Conservation (phyloP, 345 rosid species). For the Heritiera littoralis region DNA sequence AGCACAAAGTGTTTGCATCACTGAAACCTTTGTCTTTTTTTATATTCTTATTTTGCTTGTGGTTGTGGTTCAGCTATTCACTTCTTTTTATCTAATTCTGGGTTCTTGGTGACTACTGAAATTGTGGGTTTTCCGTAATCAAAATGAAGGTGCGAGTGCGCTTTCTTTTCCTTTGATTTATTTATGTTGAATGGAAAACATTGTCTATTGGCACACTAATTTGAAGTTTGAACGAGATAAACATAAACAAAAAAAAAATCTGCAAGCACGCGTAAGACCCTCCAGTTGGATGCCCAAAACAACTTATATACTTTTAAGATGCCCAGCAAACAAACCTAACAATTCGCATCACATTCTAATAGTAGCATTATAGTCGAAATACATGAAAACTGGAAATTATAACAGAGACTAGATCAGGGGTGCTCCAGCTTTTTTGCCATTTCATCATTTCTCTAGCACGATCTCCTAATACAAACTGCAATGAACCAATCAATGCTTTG, state of each 20-base stretch:
- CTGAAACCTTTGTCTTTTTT: neutral
- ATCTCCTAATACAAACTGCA: neutral
- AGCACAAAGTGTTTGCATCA: slow-evolving; percentile 4
- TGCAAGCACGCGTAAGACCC: neutral
- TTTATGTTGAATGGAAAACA: neutral
- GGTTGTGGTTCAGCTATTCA: neutral
- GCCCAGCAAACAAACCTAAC: neutral
- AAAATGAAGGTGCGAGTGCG: neutral
- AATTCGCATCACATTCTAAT: neutral
- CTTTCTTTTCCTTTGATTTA: neutral
- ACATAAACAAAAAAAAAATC: too few relatives aligned
- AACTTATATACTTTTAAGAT: neutral
- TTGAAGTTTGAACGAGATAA: neutral
- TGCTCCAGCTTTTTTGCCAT: too few relatives aligned
- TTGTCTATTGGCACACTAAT: neutral
- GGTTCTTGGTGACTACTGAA: neutral
- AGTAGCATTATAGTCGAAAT: neutral
- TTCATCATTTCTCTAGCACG: neutral
- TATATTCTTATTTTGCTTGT: neutral
- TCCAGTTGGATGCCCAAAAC: neutral
- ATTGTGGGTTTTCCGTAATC: too few relatives aligned
- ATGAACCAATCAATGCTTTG: neutral
- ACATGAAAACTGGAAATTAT: neutral
- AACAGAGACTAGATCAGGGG: neutral
- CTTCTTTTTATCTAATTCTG: neutral